Evolutionary conservation across 495 filamentous ascomycete genomes (phyloP), one percentile per base, ranked within the genome.

Genomic region (Podospora bellae-mahoneyi): DNA sequence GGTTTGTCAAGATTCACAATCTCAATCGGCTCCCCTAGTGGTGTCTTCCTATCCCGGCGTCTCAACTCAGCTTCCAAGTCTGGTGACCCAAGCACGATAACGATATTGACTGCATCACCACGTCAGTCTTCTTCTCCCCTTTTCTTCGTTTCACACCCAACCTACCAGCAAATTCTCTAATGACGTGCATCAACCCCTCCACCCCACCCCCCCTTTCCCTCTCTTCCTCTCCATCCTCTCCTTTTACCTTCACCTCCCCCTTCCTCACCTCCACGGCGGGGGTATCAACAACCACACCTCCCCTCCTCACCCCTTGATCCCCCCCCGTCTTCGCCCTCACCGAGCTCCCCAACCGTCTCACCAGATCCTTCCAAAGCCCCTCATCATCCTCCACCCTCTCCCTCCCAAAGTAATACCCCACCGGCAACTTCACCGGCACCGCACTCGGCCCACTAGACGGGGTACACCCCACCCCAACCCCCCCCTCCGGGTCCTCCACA

Each of bases 371-470:
- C 76, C 89, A 97, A 15, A 94, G 75, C 56, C 82, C 83, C 30
- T 85, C 81, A 64, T 94, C 91, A 6, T 92, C 91, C 68, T 95
- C 90, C 3, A 92, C 88, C 68, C 82, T 89, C 55, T 87, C 82
- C 64, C 91, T 81, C 10, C 93, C 93, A 78, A 92, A 93, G 72
- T 91, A 91, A 73, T 97, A 97, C n/a, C 93, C 92, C 65, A 98
- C 78, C 20, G 96, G 96, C 71, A 95, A 80, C 80, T 97, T 98
- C 27, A 97, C 91, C 1, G 95, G 93, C 18, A 95, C 86, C 15
- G 88, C 85, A 68, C 89, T 95, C 6, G 96, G 93, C 2, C 94
- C 94, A 66, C 89, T 94, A 71, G 92, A 96, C 1, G 95, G 94
- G 74, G 91, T 93, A 74, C 84, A 66, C 55, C 92, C 92, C 86